These are phyloP conservation scores for Cyathus pygmaeus DNA, from an alignment of 1,284 basidiomycete genomes.

Conservation along the genomic window DNA sequence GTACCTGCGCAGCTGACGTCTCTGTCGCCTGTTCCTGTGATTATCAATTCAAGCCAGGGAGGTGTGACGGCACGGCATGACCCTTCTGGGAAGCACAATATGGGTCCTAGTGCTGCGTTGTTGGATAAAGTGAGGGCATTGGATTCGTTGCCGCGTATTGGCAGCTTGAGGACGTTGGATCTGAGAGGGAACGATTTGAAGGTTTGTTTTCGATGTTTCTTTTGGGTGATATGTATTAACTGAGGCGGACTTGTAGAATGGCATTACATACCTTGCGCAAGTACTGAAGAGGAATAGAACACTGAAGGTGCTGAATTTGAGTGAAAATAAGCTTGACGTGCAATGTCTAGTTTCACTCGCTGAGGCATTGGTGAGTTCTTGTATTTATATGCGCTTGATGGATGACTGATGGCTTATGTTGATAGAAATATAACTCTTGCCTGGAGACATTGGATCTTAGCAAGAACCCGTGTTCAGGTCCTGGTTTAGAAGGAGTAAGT, in stretches of 20 bases:
- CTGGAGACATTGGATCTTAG: conserved; percentile 95
- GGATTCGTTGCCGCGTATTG: conserved; percentile 86
- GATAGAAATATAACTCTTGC: conserved; percentile 92
- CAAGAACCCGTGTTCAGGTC: conserved; percentile 93
- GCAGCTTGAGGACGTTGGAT: conserved; percentile 89
- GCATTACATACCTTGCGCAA: conserved; percentile 92
- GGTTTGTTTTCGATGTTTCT: conserved; percentile 56
- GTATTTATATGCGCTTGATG: conserved; percentile 3
- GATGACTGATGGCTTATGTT: not conserved
- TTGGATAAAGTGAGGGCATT: conserved; percentile 85
- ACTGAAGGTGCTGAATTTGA: conserved; percentile 91
- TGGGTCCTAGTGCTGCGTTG: conserved; percentile 77
- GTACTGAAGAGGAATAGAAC: conserved; percentile 96
- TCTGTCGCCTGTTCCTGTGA: conserved; percentile 68
- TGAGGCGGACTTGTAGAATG: conserved; percentile 56
- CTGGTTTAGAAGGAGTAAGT: conserved; percentile 85
- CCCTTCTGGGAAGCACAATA: conserved; percentile 42
- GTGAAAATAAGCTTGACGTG: conserved; percentile 93
- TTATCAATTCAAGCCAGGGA: conserved; percentile 79
- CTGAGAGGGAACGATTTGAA: conserved; percentile 91
- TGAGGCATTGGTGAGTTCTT: conserved; percentile 81
- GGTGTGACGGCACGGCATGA: conserved; percentile 75
- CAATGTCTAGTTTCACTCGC: conserved; percentile 84
- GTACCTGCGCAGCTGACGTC: conserved; percentile 18
- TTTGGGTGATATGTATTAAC: conserved; percentile 4